These are phyloP conservation scores for Tuber borchii DNA, from an alignment of 495 filamentous ascomycete genomes.

Conservation along the genomic window DNA sequence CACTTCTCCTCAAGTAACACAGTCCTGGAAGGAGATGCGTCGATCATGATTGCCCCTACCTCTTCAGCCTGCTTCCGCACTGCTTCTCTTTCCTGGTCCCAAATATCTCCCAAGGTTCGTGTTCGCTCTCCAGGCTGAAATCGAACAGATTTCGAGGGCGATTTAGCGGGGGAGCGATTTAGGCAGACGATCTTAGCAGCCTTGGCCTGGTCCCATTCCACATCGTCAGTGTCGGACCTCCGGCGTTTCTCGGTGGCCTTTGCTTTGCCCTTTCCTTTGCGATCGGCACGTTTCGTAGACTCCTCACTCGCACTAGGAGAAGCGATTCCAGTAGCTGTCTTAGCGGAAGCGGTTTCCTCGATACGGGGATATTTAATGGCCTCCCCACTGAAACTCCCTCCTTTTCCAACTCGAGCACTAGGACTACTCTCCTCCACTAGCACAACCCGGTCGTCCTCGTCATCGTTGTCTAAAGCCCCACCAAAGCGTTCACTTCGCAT, in stretches of 20 bases:
- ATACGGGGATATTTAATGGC: slow-evolving; percentile 3
- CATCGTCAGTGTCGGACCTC: not conserved
- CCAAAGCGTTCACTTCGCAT: slow-evolving; percentile 27
- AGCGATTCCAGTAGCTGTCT: not conserved
- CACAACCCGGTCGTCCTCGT: not conserved
- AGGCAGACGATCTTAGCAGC: not conserved
- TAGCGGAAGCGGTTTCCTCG: not conserved
- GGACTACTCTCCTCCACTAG: slow-evolving; percentile 11
- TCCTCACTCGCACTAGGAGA: not conserved
- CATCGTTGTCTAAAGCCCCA: slow-evolving; percentile 23
- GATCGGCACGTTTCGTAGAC: not conserved
- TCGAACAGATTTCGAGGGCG: slow-evolving; percentile 19
- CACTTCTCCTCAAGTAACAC: slow-evolving; percentile 14
- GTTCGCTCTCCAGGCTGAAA: slow-evolving; percentile 10
- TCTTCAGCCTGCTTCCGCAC: slow-evolving; percentile 12
- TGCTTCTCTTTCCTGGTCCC: slow-evolving; percentile 20
- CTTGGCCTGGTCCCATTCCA: not conserved
- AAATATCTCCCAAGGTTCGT: slow-evolving; percentile 10
- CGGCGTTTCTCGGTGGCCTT: slow-evolving; percentile 7
- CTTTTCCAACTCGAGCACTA: slow-evolving; percentile 1
- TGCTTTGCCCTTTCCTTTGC: slow-evolving; percentile 12
- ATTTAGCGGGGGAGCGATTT: slow-evolving; percentile 5
- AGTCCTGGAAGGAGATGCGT: slow-evolving; percentile 21
- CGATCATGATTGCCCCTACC: slow-evolving; percentile 13
- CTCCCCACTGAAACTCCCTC: not conserved